Percentiles rank a stretch among this genome's conserved stretches.
These are phyloP conservation scores for Scytalidium lignicola DNA, from an alignment of 2,329 filamentous ascomycete species.

Conservation along the genomic window DNA sequence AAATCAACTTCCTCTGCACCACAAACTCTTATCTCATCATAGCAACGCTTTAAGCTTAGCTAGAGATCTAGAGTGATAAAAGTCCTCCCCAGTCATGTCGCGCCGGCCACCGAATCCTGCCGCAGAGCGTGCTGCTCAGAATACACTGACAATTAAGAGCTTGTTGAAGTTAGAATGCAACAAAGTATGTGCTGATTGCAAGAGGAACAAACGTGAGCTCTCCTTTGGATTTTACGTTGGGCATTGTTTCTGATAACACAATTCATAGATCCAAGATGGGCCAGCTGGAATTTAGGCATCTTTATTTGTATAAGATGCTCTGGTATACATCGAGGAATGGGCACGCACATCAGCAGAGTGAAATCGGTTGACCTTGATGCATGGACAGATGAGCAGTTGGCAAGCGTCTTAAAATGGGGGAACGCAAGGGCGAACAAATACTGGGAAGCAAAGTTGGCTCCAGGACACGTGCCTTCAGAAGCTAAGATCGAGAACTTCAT, in stretches of 20 bases:
- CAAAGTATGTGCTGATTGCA: constrained; percentile 97
- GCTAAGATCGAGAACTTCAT: constrained; percentile 99
- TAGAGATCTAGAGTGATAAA: not conserved
- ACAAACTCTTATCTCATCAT: not conserved
- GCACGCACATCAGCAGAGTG: constrained; percentile 95
- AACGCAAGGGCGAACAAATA: constrained; percentile 97
- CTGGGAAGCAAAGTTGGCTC: constrained; percentile 91
- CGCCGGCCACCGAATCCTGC: constrained; percentile 71
- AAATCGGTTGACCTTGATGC: constrained; percentile 97
- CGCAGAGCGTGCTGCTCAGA: constrained; percentile 85
- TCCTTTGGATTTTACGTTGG: constrained; percentile 1
- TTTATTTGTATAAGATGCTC: constrained; percentile 98
- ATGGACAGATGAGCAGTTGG: constrained; percentile 97
- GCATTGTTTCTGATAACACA: not conserved
- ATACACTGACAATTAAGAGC: constrained; percentile 89
- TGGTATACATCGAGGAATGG: constrained; percentile 97
- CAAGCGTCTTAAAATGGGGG: constrained; percentile 92
- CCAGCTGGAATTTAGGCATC: constrained; percentile 95
- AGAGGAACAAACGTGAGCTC: constrained; percentile 88
- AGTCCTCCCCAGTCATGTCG: constrained; percentile 54
- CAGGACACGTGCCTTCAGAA: constrained; percentile 89
- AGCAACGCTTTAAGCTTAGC: not conserved
- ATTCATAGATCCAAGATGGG: constrained; percentile 84
- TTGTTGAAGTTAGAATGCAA: constrained; percentile 92
- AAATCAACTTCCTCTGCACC: not conserved